Evolutionary conservation across 306 rosid genomes (phyloP).

Genomic region (Vicia faba): DNA sequence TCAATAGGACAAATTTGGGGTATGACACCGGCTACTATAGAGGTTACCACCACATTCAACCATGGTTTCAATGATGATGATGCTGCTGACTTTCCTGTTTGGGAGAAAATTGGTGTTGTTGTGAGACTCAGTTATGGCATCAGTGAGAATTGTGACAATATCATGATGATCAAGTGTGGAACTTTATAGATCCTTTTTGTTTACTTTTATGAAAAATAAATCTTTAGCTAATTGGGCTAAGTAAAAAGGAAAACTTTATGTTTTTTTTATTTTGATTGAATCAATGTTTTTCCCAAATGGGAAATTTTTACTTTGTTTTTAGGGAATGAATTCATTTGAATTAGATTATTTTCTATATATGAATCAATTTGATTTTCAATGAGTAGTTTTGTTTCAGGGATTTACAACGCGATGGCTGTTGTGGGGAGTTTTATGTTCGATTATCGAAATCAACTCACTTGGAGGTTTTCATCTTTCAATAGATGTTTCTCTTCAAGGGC

Average conservation of each 20-base stretch:
- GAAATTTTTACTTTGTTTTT: conserved; percentile 11
- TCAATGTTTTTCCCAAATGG: conserved; percentile 6
- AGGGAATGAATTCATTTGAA: not conserved
- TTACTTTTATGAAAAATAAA: not conserved
- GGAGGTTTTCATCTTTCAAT: too few species aligned
- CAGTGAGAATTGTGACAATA: conserved; percentile 48
- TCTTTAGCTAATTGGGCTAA: not conserved
- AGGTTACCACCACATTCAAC: conserved; percentile 77
- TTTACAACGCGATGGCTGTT: conserved; percentile 91
- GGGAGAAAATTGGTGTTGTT: conserved; percentile 94
- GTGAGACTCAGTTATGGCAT: conserved; percentile 91
- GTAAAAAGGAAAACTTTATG: too few species aligned
- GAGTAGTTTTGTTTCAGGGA: conserved; percentile 54
- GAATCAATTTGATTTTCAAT: conserved; percentile 23
- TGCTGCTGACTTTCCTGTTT: conserved; percentile 82
- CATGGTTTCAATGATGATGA: conserved; percentile 50
- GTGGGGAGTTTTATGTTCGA: conserved; percentile 87
- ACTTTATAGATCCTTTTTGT: conserved; percentile 19
- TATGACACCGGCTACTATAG: conserved; percentile 66
- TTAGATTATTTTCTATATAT: not conserved
- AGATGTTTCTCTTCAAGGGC: conserved; percentile 82
- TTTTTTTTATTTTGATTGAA: not conserved
- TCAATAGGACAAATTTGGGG: too few species aligned
- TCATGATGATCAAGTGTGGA: not conserved
- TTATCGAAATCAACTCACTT: conserved; percentile 79